Evolutionary conservation across 2,329 filamentous ascomycete genomes (phyloP), one percentile per base, ranked within the genome.

Genomic region (Fusarium abutilonis): DNA sequence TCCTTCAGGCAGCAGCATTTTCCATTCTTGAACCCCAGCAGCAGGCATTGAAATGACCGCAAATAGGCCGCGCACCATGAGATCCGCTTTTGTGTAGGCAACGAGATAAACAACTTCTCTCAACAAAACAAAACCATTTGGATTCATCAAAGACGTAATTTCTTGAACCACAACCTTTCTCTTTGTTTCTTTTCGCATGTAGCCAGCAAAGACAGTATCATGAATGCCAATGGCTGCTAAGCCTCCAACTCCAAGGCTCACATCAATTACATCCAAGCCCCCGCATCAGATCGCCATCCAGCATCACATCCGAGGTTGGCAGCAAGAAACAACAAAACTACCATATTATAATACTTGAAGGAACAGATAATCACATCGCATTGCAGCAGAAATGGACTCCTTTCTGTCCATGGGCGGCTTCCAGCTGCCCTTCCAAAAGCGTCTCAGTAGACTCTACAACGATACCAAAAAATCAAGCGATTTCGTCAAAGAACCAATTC

Each of bases 391-490:
- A 60, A 85, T 85, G 83, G 82, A 82, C 53, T 81, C 81, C 1
- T 79, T 82, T 53, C 69, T 83, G n/a, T 79, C 82, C 9, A 71
- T 79, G 43, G 79, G 80, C 52, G 81, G 82, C 74, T 81, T 84
- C 60, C 79, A 83, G 75, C 75, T 84, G 74, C 82, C 85, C 44
- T 83, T 87, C 56, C 85, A 87, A 73, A 82, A 84, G 58, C 83
- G 86, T 51, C 81, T 92, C 15, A 90, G 87, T 65, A 83, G 89
- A 69, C 85, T 93, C 54, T 93, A 93, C 74, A 89, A 90, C 67
- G 90, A 93, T 78, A 92, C 90, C 55, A 93, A 93, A 73, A 89
- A 87, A 67, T 91, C 88, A 23, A 89, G 86, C 72, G 88, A 91
- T 74, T 90, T 90, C 64, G 86, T 91, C 72, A 88, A 85, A 73